Conservation (phyloP, 2,329 filamentous ascomycete species). For the Talaromyces sp. region DNA sequence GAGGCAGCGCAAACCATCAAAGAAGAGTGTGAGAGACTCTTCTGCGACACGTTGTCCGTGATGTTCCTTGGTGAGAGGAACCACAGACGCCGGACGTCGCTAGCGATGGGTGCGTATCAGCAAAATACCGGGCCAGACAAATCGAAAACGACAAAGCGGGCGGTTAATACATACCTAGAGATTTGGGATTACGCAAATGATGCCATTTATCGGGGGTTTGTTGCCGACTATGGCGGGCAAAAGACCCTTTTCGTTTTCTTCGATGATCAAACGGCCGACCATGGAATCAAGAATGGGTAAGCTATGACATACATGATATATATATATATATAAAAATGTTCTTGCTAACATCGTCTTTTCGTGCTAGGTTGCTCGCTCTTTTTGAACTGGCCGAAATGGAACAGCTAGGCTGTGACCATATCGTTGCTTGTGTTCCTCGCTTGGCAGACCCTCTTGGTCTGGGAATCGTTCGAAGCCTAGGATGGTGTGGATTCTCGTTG, state of each 20-base stretch:
- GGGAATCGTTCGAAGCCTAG: slow-evolving; percentile 69
- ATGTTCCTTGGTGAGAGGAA: slow-evolving; percentile 96
- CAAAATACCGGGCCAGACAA: slow-evolving; percentile 24
- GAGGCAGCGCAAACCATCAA: slow-evolving; percentile 94
- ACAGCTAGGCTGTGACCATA: slow-evolving; percentile 64
- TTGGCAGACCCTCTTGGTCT: slow-evolving; percentile 57
- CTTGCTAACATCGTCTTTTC: not conserved
- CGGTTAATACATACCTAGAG: slow-evolving; percentile 33
- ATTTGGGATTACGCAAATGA: slow-evolving; percentile 73
- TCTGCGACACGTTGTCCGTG: slow-evolving; percentile 90
- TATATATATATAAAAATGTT: not conserved
- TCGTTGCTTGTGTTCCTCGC: slow-evolving; percentile 78
- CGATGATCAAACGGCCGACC: slow-evolving; percentile 64
- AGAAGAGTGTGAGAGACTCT: slow-evolving; percentile 99
- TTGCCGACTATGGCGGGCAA: slow-evolving; percentile 64
- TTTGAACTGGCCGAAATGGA: slow-evolving; percentile 79
- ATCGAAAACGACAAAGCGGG: slow-evolving; percentile 12
- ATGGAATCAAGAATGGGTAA: slow-evolving; percentile 83
- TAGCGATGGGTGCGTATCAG: slow-evolving; percentile 70
- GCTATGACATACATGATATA: slow-evolving; percentile 28
- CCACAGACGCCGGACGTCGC: slow-evolving; percentile 69
- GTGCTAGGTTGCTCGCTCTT: slow-evolving; percentile 71
- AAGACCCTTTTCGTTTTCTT: slow-evolving; percentile 86
- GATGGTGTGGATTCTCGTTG: slow-evolving; percentile 89
- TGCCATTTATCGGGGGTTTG: slow-evolving; percentile 79